These are phyloP conservation scores for Picocystis salinarum DNA, from an alignment of 139 green algal genomes.

Conservation along the genomic window DNA sequence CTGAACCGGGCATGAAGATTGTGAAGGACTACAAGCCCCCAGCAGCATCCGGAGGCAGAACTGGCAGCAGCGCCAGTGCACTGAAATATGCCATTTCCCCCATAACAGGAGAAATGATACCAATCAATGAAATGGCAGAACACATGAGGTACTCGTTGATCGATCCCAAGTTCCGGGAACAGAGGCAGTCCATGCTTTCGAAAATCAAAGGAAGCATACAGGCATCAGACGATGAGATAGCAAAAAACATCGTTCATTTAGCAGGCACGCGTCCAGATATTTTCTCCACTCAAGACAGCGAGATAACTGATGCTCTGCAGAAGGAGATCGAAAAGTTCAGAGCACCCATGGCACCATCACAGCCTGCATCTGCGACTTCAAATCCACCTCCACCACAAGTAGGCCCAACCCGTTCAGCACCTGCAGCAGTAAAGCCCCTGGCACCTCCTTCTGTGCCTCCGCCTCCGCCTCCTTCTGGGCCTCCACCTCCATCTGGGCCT, in stretches of 20 bases:
- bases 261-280: constrained; percentile 77
- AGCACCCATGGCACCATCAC: constrained; percentile 3
- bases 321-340: constrained; percentile 55
- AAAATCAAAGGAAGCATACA: constrained; percentile 64
- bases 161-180: constrained; percentile 79
- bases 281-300: constrained; percentile 73
- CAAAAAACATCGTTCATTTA: constrained; percentile 65
- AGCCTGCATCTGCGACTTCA: too few relatives aligned
- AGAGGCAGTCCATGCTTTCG: constrained; percentile 80
- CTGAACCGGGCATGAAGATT: constrained; percentile 38
- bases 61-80: constrained; percentile 24
- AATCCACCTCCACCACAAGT: too few relatives aligned
- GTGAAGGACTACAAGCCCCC: constrained; percentile 77
- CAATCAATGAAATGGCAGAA: constrained; percentile 59
- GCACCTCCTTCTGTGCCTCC: too few relatives aligned
- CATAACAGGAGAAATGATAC: constrained; percentile 77
- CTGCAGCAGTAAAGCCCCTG: too few relatives aligned
- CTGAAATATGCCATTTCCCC: constrained; percentile 76
- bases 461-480: too few relatives aligned
- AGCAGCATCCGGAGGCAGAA: constrained; percentile 14
- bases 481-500: too few relatives aligned
- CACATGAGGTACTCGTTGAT: constrained; percentile 77
- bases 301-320: constrained; percentile 46
- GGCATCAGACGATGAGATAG: constrained; percentile 86
- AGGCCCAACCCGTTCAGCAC: too few relatives aligned